Conservation (phyloP, 768 basidiomycete genomes). For the Xanthoconium purpureum region DNA sequence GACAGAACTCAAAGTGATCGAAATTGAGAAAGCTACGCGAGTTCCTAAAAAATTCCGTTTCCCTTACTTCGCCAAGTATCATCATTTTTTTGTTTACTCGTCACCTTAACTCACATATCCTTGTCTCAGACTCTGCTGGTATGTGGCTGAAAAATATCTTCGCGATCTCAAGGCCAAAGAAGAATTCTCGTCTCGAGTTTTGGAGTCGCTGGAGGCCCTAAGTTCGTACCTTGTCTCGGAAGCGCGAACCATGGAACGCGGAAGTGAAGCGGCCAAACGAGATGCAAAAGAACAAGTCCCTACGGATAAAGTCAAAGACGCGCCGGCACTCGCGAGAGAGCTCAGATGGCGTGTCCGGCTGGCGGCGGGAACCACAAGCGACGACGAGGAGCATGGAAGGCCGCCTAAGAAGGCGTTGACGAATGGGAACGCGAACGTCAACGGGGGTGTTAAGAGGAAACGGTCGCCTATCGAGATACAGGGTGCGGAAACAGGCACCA, state of each 20-base stretch:
- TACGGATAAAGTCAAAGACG: constrained; percentile 76
- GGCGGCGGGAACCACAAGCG: constrained; percentile 59
- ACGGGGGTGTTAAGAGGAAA: constrained; percentile 39
- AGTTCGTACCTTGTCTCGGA: constrained; percentile 81
- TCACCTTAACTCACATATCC: constrained; percentile 1
- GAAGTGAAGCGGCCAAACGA: constrained; percentile 66
- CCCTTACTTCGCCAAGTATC: constrained; percentile 74
- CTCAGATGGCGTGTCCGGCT: constrained; percentile 77
- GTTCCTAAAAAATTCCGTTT: constrained; percentile 93
- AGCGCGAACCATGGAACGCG: constrained; percentile 66
- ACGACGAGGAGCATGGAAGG: constrained; percentile 52
- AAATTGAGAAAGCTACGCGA: constrained; percentile 89
- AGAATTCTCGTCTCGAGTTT: constrained; percentile 54
- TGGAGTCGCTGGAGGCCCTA: constrained; percentile 68
- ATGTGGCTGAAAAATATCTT: constrained; percentile 78
- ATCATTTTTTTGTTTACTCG: constrained; percentile 19
- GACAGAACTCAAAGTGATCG: constrained; percentile 80
- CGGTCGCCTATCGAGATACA: constrained; percentile 28
- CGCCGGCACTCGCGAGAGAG: constrained; percentile 76
- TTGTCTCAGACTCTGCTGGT: constrained; percentile 75
- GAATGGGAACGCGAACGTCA: constrained; percentile 25
- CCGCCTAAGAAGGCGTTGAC: constrained; percentile 25
- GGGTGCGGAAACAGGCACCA: constrained; percentile 6
- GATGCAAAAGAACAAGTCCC: constrained; percentile 83
- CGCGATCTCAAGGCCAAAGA: constrained; percentile 63